Base-by-base conservation (phyloP, 495 filamentous ascomycete species). In the Podospora anserina region DNA sequence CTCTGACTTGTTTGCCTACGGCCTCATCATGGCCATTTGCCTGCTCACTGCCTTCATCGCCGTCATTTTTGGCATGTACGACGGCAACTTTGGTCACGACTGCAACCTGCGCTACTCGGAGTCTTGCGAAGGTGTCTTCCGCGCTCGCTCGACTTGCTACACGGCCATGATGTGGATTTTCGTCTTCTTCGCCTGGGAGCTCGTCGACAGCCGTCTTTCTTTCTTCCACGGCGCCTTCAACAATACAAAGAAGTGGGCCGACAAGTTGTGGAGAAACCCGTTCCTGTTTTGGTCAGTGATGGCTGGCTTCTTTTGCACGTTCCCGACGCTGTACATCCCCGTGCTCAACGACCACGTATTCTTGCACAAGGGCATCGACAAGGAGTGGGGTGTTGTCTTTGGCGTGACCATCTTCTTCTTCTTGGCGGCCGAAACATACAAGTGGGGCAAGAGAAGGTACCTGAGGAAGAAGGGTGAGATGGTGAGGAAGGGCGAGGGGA, bases 261-360 rank as follows among this genome's bases (percentile, higher is more conserved):
- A 86, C 57, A 88, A 90, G 49, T 74, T 92, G 32, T 92, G 89
- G 85, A 78, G 82, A 15, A 93, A 93, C 77, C 80, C 83, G 30
- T 92, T 93, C 70, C 78, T 93, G 27, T 92, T 93, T 82, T 92
- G 85, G 86, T 84, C 89, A 26, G 86, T 93, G 20, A 75, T 90
- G 9, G 79, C 86, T 15, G 91, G 89, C 0, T 89, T 90, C 66
- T 66, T 90, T 5, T 85, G 87, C 64, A 83, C 91, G 1, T 92
- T 92, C 69, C 89, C 90, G 0, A 86, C 88, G 0, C 82, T 93
- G 0, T 92, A 93, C 71, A 89, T 93, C 26, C 91, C 91, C 0
- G 86, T 84, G 3, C 78, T 93, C 34, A 92, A 92, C 74, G 78
- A 78, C 0, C 73, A 77, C 0, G 90, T 93, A 1, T 93, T 93